phyloP scores from a whole-genome alignment of 2,329 filamentous ascomycete genomes.

The Fusarium sarcochroum region DNA sequence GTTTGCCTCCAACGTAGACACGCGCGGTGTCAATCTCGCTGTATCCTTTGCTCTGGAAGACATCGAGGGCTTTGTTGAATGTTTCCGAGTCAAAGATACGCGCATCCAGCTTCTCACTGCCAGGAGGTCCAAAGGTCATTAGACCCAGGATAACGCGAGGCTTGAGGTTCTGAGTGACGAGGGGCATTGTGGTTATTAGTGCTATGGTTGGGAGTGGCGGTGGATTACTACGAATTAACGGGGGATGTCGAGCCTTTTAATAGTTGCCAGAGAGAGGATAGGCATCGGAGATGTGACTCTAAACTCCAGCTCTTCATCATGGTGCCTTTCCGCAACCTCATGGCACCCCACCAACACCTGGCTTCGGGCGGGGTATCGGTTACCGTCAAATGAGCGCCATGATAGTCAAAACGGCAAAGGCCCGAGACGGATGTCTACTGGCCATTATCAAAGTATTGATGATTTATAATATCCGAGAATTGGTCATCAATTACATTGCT shows the following conservation, averaged over 20 bases:
- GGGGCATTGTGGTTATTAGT: constrained; percentile 59
- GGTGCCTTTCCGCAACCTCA: constrained; percentile 13
- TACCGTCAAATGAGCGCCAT: constrained; percentile 11
- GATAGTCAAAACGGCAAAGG: constrained; percentile 5
- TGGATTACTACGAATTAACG: background rate
- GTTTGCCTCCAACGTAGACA: constrained; percentile 77
- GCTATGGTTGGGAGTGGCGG: background rate
- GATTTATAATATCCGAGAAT: constrained; percentile 1
- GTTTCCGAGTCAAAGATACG: constrained; percentile 77
- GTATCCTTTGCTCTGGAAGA: constrained; percentile 84
- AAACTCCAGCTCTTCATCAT: constrained; percentile 40
- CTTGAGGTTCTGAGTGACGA: constrained; percentile 62
- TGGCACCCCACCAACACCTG: constrained; percentile 30
- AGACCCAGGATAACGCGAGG: constrained; percentile 84
- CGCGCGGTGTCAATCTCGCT: constrained; percentile 89
- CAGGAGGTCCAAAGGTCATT: constrained; percentile 85
- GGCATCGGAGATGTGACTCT: constrained; percentile 38
- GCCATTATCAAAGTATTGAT: background rate
- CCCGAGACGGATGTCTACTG: constrained; percentile 12
- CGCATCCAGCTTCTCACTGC: constrained; percentile 70
- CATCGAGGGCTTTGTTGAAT: constrained; percentile 79
- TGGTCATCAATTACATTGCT: background rate
- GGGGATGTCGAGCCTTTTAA: constrained; percentile 12
- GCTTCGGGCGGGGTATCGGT: constrained; percentile 37
- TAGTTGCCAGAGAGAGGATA: constrained; percentile 8